These are phyloP conservation scores for Leucogyrophana mollusca DNA, from an alignment of 768 basidiomycete genomes.

Conservation along the genomic window DNA sequence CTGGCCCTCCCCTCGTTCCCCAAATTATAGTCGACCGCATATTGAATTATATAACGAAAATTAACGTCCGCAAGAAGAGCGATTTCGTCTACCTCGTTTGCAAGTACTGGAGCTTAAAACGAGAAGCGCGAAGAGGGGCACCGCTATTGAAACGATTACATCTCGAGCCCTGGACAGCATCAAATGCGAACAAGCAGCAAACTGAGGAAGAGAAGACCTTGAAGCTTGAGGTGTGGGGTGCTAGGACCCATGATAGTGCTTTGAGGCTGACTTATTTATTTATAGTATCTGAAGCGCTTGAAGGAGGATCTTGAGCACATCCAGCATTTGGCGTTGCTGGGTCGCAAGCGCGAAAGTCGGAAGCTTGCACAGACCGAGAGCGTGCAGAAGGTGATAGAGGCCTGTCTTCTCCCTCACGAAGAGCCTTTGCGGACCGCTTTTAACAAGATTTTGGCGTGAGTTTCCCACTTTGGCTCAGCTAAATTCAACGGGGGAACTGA, in stretches of 20 bases:
- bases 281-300: conserved; percentile 56
- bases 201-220: conserved; percentile 80
- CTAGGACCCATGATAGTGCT: neutral
- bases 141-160: conserved; percentile 91
- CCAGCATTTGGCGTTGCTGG: conserved; percentile 61
- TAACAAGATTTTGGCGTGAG: conserved; percentile 69
- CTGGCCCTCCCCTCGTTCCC: conserved; percentile 91
- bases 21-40: conserved; percentile 80
- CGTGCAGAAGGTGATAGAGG: conserved; percentile 63
- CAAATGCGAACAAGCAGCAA: conserved; percentile 55
- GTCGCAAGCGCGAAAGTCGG: conserved; percentile 75
- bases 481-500: conserved; percentile 6
- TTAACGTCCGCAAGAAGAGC: conserved; percentile 70
- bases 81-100: conserved; percentile 79
- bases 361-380: conserved; percentile 72
- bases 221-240: conserved; percentile 70
- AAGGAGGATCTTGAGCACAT: conserved; percentile 77
- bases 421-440: conserved; percentile 60
- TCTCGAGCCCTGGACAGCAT: conserved; percentile 96
- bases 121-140: conserved; percentile 90
- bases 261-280: conserved; percentile 6
- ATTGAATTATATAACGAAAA: conserved; percentile 65
- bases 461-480: conserved; percentile 5
- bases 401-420: conserved; percentile 67
- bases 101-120: conserved; percentile 96